Conservation (phyloP, 306 rosid species). For the Styphnolobium japonicum region DNA sequence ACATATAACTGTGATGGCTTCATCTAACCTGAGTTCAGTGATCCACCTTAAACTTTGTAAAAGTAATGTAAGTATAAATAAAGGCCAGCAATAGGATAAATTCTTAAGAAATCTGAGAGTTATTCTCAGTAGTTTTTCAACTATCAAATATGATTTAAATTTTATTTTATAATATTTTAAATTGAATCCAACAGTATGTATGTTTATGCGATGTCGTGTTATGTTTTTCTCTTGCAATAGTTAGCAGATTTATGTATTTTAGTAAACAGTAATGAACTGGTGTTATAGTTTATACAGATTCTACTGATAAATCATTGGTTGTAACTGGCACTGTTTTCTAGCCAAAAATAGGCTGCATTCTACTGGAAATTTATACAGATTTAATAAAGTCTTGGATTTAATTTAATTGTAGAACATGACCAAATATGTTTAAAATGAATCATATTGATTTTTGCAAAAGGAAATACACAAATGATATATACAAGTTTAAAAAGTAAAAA, state of each 20-base stretch:
- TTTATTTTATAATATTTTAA: too few species aligned
- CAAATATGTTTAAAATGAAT: background rate
- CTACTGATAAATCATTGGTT: background rate
- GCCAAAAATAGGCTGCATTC: background rate
- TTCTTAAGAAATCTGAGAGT: too few species aligned
- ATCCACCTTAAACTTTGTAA: too few species aligned
- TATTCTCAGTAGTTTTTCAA: too few species aligned
- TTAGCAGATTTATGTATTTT: background rate
- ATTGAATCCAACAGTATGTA: too few species aligned
- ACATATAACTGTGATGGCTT: background rate
- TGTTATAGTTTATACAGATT: background rate
- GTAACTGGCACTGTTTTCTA: too few species aligned
- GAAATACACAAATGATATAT: background rate
- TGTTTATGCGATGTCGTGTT: too few species aligned
- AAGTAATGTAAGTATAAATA: too few species aligned
- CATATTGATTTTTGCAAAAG: background rate
- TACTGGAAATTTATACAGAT: background rate
- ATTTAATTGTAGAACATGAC: background rate
- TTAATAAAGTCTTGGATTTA: background rate
- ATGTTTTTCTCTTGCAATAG: too few species aligned
- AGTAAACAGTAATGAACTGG: background rate
- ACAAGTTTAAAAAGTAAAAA: background rate
- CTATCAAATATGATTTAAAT: too few species aligned
- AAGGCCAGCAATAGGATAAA: too few species aligned
- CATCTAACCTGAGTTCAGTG: background rate